Conservation (phyloP, 768 basidiomycete genomes). For the Mycena kentingensis region DNA sequence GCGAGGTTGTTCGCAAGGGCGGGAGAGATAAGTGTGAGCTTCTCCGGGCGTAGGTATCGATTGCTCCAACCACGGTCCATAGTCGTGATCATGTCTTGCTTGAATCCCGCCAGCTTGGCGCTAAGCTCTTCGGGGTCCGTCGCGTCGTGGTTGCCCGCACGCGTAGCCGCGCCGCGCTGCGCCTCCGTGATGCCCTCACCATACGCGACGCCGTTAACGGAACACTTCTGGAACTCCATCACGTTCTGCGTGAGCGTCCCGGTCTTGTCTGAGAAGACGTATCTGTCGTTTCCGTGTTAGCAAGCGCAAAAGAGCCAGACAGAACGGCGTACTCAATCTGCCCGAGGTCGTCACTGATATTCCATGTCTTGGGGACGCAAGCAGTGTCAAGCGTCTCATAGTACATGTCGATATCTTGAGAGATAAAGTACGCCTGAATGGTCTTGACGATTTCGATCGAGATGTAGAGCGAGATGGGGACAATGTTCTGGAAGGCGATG, state of each 20-base stretch:
- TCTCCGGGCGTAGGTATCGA: conserved; percentile 76
- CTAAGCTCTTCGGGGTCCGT: conserved; percentile 73
- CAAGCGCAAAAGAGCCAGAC: conserved; percentile 62
- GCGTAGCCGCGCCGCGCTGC: conserved; percentile 85
- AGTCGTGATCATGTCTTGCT: conserved; percentile 72
- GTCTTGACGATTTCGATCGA: conserved; percentile 99
- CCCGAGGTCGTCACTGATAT: conserved; percentile 96
- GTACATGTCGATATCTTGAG: conserved; percentile 96
- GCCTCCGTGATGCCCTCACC: conserved; percentile 97
- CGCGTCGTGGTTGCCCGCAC: conserved; percentile 70
- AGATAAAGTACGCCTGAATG: conserved; percentile 95
- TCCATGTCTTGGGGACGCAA: conserved; percentile 97
- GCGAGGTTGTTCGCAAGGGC: conserved; percentile 78
- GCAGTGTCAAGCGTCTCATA: conserved; percentile 83
- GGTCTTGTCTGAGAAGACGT: conserved; percentile 68
- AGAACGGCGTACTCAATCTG: conserved; percentile 84
- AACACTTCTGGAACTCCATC: conserved; percentile 98
- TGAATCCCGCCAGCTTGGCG: conserved; percentile 62
- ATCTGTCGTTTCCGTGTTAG: neutral
- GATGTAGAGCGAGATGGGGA: conserved; percentile 94
- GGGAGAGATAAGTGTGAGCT: conserved; percentile 86
- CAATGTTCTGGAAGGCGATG: conserved; percentile 96
- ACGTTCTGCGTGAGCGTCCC: conserved; percentile 96
- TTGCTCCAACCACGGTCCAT: conserved; percentile 88
- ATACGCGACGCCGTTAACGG: conserved; percentile 79